Conservation (phyloP, 495 filamentous ascomycete species). For the Hypoxylon fuscum region DNA sequence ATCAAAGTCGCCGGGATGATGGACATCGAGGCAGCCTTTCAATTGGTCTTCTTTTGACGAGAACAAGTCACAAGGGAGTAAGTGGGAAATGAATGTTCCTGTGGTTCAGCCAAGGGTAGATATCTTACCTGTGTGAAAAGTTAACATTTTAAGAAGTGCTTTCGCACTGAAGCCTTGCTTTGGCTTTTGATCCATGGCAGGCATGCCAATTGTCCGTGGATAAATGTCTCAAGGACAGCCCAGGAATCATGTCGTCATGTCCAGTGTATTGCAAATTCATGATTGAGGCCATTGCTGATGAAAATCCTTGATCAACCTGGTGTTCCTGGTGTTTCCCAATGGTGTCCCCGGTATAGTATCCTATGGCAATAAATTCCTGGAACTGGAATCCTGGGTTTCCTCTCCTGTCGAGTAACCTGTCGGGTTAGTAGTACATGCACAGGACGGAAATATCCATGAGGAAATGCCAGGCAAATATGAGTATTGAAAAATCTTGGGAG, state of each 20-base stretch:
- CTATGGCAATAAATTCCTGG: constrained; percentile 23
- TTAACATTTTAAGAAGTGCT: constrained; percentile 5
- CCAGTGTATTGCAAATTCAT: constrained; percentile 21
- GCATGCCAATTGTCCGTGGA: constrained; percentile 30
- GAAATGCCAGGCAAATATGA: constrained; percentile 32
- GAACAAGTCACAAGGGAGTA: constrained; percentile 21
- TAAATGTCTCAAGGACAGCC: constrained; percentile 1
- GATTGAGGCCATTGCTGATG: constrained; percentile 2
- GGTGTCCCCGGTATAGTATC: constrained; percentile 19
- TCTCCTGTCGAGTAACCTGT: constrained; percentile 17
- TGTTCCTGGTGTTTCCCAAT: constrained; percentile 8
- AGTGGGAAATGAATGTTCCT: constrained; percentile 19
- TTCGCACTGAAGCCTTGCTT: constrained; percentile 21
- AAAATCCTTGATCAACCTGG: constrained; percentile 11
- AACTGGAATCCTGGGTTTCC: constrained; percentile 5
- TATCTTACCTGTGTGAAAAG: constrained; percentile 30
- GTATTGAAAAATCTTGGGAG: constrained; percentile 40
- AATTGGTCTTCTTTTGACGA: constrained; percentile 12
- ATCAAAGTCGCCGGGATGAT: not conserved
- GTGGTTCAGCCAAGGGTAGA: constrained; percentile 13
- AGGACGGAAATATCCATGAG: constrained; percentile 30
- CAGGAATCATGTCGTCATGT: constrained; percentile 14
- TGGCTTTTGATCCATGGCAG: constrained; percentile 37
- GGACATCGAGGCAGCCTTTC: constrained; percentile 5
- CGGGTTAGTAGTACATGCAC: constrained; percentile 39